Conservation (phyloP, 2,329 filamentous ascomycete species). For the Aquanectria penicillioides region DNA sequence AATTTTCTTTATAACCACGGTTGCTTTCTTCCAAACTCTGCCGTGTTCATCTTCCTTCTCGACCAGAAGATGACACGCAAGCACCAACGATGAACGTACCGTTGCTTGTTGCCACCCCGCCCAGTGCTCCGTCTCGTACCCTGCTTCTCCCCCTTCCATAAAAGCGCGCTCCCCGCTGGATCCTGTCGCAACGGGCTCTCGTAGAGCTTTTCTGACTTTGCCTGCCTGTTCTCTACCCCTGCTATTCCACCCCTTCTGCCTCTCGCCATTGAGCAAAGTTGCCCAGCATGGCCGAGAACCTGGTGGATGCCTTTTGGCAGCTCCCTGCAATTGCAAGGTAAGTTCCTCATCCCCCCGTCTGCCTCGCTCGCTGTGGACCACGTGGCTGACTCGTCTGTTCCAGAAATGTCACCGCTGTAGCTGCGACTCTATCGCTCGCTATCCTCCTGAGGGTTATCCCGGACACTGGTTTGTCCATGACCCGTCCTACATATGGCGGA, state of each 20-base stretch:
- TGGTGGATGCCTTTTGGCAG: conserved; percentile 50
- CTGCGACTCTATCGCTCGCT: conserved; percentile 69
- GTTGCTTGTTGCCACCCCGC: conserved; percentile 40
- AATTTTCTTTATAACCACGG: conserved; percentile 28
- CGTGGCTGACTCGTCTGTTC: conserved; percentile 33
- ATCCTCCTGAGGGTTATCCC: conserved; percentile 66
- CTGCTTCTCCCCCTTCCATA: conserved; percentile 26
- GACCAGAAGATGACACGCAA: conserved; percentile 48
- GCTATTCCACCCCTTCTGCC: conserved; percentile 9
- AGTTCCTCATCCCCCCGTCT: conserved; percentile 22
- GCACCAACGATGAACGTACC: conserved; percentile 46
- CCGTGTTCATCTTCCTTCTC: conserved; percentile 32
- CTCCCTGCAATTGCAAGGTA: conserved; percentile 55
- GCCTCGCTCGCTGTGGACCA: background rate
- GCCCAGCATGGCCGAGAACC: conserved; percentile 46
- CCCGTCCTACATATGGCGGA: conserved; percentile 61
- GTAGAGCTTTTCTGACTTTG: conserved; percentile 20
- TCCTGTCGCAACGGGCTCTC: conserved; percentile 2
- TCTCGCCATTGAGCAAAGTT: conserved; percentile 44
- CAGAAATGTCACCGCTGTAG: conserved; percentile 73
- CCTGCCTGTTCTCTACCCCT: conserved; percentile 17
- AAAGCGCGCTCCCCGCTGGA: conserved; percentile 19
- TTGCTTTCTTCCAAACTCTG: conserved; percentile 34
- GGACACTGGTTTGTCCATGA: conserved; percentile 63
- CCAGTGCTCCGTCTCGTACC: conserved; percentile 31